Base-by-base conservation (phyloP, 1,284 basidiomycete genomes). In the Moesziomyces antarcticus region DNA sequence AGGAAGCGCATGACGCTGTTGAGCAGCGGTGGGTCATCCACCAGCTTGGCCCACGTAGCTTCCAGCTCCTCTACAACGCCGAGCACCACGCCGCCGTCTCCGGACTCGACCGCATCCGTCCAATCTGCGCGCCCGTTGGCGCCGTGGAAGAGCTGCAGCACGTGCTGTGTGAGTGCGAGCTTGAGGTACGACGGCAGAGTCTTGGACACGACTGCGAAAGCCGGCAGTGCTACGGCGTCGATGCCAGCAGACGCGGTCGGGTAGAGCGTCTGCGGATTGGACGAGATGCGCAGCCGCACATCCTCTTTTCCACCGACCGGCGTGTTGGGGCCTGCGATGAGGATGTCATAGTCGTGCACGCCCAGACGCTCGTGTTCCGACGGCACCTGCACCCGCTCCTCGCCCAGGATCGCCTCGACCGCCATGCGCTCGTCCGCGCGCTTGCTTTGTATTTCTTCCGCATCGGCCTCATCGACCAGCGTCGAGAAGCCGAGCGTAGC, bases 151-250 rank as follows among this genome's bases (percentile, higher is more conserved):
- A 59, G 58, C 42, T 70, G 56, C 20, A 77, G 53, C 27, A 85
- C 86, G 42, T 87, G 86, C 3, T 89, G 88, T n/a, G 93, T 88
- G 18, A 97, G 87, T 76, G 96, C 90, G 0, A 97, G 88, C 35
- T 93, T 90, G 67, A 97, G 87, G 83, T 97, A 97, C 0, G 93
- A 88, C 0, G 94, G 89, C 7, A 92, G 86, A 0, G 88, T 88
- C 0, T 85, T 81, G 1, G 93, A 94, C 0, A 90, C 88, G 59
- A 97, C 85, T 81, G 90, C 95, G 84, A 94, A 89, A 0, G 89
- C 85, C 0, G 93, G 93, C 6, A 89, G 86, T 64, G 86, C 86
- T 5, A 83, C 4, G 1, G 40, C 40, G 16, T 60, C 30, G 1
- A 46, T n/a, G 20, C 45, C 50, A n/a, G 58, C 58, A 11, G 27